A percentile compares a stretch with the other conserved stretches of the same genome.
Evolutionary conservation across 805 yeast genomes (phyloP).

Genomic region (Lachancea thermotolerans): DNA sequence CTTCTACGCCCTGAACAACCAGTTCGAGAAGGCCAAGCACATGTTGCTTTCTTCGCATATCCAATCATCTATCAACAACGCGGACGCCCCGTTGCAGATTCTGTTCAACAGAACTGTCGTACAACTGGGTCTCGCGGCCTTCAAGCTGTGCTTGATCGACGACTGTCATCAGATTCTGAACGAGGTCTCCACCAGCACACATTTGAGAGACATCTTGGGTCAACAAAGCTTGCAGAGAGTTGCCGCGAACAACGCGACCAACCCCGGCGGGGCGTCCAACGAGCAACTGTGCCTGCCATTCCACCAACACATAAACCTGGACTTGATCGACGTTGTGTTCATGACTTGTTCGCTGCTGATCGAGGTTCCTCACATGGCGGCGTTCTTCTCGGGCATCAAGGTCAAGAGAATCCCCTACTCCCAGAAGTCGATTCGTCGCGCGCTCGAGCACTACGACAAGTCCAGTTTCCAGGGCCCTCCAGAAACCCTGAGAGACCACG

Average conservation of each 20-base stretch:
- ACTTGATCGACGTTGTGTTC: constrained; percentile 88
- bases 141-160: constrained; percentile 76
- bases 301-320: constrained; percentile 97
- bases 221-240: constrained; percentile 76
- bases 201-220: constrained; percentile 88
- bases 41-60: constrained; percentile 81
- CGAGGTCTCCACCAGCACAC: constrained; percentile 79
- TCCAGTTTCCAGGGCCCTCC: constrained; percentile 97
- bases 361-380: constrained; percentile 88
- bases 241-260: constrained; percentile 39
- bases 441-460: constrained; percentile 87
- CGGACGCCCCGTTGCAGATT: constrained; percentile 84
- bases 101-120: constrained; percentile 92
- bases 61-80: constrained; percentile 73
- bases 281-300: constrained; percentile 81
- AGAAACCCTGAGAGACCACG: constrained; percentile 88
- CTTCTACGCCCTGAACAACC: constrained; percentile 84
- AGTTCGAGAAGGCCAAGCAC: constrained; percentile 79
- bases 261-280: constrained; percentile 23
- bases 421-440: constrained; percentile 82
- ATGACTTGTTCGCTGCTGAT: constrained; percentile 82
- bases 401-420: constrained; percentile 52
- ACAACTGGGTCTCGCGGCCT: constrained; percentile 93
- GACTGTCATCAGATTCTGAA: constrained; percentile 83
- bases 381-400: constrained; percentile 50